Conservation (phyloP, 345 rosid genomes). For the Erodium maritimum region DNA sequence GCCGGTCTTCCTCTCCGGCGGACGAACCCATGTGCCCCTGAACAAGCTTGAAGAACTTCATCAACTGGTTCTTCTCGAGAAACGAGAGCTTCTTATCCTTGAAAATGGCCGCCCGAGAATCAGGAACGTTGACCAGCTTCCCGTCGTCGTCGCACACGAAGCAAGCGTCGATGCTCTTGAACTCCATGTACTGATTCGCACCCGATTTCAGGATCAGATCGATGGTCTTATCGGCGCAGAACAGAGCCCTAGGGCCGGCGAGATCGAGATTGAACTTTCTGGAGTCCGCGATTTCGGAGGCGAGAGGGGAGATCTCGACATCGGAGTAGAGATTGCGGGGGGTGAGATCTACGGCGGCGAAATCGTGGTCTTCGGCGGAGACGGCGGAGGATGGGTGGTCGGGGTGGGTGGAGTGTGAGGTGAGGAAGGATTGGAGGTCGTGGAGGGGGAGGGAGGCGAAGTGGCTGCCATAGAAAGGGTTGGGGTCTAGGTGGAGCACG, state of each 20-base stretch:
- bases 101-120: slow-evolving; percentile 68
- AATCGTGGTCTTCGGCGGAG: slow-evolving; percentile 4
- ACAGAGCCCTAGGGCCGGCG: slow-evolving; percentile 58
- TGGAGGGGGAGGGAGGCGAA: slow-evolving; percentile 57
- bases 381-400: slow-evolving; percentile 5
- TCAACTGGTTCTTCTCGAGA: slow-evolving; percentile 61
- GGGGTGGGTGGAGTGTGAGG: slow-evolving; percentile 26
- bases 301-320: slow-evolving; percentile 40
- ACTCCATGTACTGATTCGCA: slow-evolving; percentile 47
- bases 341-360: slow-evolving; percentile 17
- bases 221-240: slow-evolving; percentile 59
- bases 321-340: slow-evolving; percentile 43
- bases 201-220: slow-evolving; percentile 46
- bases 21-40: slow-evolving; percentile 35
- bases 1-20: slow-evolving; percentile 14
- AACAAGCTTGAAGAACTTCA: slow-evolving; percentile 73
- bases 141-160: slow-evolving; percentile 44
- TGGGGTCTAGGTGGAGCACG: slow-evolving; percentile 80
- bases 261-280: slow-evolving; percentile 51
- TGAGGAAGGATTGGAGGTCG: slow-evolving; percentile 56
- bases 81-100: slow-evolving; percentile 58
- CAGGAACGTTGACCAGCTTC: slow-evolving; percentile 46
- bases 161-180: slow-evolving; percentile 64
- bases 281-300: slow-evolving; percentile 21
- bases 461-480: slow-evolving; percentile 79